Evolutionary conservation across 352 stramenopile species (phyloP), one percentile per base, ranked within the genome.

Genomic region (Phytopythium ostracodes): DNA sequence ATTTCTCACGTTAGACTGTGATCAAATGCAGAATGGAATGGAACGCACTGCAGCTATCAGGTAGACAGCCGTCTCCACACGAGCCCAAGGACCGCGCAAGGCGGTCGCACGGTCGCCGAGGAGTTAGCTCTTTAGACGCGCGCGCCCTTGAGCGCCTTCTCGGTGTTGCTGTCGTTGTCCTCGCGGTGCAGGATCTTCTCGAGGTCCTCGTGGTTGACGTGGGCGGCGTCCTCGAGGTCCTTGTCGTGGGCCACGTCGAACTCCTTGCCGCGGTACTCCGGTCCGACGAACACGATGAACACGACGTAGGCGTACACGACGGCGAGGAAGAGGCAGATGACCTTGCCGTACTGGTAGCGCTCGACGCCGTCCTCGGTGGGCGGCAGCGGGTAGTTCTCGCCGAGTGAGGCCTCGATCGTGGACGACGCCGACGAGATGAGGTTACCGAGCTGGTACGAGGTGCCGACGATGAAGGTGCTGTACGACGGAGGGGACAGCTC

Each of bases 391-490:
- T 75, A 87, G 46, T 64, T 47, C 56, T 87, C 77, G 14, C 68
- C 68, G 17, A 87, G 68, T n/a, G 42, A 65, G 29, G 77, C 60
- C 51, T 87, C 77, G 38, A 87, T 84, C 11, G 75, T 84, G 25
- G 75, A 75, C n/a, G 77, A 72, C 8, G 77, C 67, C 0, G 77
- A 80, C 43, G 77, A 81, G 63, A 82, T 71, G 29, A 87, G 56
- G 61, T 84, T 87, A 49, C 77, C 77, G 20, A 87, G 75, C 29
- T 87, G 77, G 51, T 87, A 87, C 0, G 71, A 59, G 3, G 77
- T 84, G 18, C 77, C 77, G 15, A 78, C 68, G 36, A 87, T 54
- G 35, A 87, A 79, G 0, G 75, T 70, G 35, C 61, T 73, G 70
- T 84, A 87, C 1, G 72, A 78, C 12, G 77, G 75, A 35, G 77